Base-by-base conservation (phyloP, 805 yeast genomes). In the Allodekkera sacchari region DNA sequence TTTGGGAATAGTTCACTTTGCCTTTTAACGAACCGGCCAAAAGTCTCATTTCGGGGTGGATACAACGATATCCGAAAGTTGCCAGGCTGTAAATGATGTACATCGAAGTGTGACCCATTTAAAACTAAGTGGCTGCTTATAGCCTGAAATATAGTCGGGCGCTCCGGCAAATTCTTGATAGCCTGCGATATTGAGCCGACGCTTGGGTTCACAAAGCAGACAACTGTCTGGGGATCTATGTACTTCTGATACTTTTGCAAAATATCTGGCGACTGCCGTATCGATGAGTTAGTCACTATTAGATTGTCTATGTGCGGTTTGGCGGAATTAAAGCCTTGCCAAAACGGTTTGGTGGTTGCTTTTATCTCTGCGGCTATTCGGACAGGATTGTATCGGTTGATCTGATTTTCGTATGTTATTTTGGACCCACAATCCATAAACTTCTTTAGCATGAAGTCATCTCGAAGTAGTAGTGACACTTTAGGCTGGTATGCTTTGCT, bases 191-290 rank as follows among this genome's bases (percentile, higher is more conserved):
- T 25, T 7, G 31, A 25, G 7, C 48, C 52, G 10, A 44, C 35
- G 13, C 32, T 22, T 1, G 57, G 52, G 32, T 52, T 42, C 9
- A 53, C 39, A 25, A 52, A 38, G 4, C 52, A n/a, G 5, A 53
- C 15, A 25, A 40, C 48, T 7, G 57, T 38, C 8, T 43, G 29
- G 11, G 26, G 21, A 1, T 41, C 14, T n/a, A 50, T 38, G 16
- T 34, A 26, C 4, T 26, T 27, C 25, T 18, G 31, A 35, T 37
- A 40, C 18, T 9, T 23, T 18, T 25, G n/a, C 22, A 27, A 23
- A 13, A 7, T 23, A 14, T 15, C 24, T 18, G 10, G 15, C 10
- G 7, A 19, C 22, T 15, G 36, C 15, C 4, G 36, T n/a, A 7
- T 23, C 27, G 6, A 22, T 11, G 15, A 14, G 20, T 30, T 18